phyloP scores from a whole-genome alignment of 1,284 basidiomycete genomes.

The Ustanciosporium gigantosporum region DNA sequence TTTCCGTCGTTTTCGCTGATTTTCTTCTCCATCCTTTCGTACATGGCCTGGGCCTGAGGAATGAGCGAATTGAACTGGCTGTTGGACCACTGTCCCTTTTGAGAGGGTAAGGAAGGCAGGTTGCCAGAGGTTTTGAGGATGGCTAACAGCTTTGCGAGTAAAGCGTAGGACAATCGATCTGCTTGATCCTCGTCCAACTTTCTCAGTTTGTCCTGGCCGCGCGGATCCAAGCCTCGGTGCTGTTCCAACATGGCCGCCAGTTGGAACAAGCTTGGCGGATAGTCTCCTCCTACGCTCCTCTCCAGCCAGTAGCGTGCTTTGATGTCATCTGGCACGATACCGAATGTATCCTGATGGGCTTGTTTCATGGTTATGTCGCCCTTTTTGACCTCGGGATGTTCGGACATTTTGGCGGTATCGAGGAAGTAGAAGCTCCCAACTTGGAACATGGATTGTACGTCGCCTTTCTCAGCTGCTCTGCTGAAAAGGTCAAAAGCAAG shows the following conservation, averaged over 20 bases:
- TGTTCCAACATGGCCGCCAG: conserved; percentile 25
- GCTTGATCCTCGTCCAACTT: conserved; percentile 17
- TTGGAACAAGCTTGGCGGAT: conserved; percentile 30
- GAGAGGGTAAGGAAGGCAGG: conserved; percentile 27
- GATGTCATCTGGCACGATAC: conserved; percentile 42
- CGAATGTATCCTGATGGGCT: conserved; percentile 35
- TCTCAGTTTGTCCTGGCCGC: conserved; percentile 3
- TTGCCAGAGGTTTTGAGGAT: conserved; percentile 37
- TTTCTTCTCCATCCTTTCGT: conserved; percentile 29
- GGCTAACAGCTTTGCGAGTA: conserved; percentile 30
- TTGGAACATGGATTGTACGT: conserved; percentile 51
- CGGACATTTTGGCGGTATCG: conserved; percentile 27
- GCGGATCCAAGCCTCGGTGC: conserved; percentile 20
- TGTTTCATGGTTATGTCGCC: conserved; percentile 33
- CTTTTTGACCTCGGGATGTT: conserved; percentile 19
- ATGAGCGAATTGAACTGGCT: conserved; percentile 32
- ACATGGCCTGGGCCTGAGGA: conserved; percentile 34
- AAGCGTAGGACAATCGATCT: conserved; percentile 28
- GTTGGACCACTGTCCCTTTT: conserved; percentile 38
- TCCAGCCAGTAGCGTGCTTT: conserved; percentile 48
- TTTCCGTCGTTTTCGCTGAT: conserved; percentile 4
- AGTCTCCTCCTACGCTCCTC: conserved; percentile 24
- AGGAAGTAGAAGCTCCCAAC: conserved; percentile 47
- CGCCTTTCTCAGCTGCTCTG: conserved; percentile 44
- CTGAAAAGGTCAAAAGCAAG: conserved; percentile 37